These are phyloP conservation scores for Rugosomyces carneus DNA, from an alignment of 1,284 basidiomycete species.

Conservation along the genomic window DNA sequence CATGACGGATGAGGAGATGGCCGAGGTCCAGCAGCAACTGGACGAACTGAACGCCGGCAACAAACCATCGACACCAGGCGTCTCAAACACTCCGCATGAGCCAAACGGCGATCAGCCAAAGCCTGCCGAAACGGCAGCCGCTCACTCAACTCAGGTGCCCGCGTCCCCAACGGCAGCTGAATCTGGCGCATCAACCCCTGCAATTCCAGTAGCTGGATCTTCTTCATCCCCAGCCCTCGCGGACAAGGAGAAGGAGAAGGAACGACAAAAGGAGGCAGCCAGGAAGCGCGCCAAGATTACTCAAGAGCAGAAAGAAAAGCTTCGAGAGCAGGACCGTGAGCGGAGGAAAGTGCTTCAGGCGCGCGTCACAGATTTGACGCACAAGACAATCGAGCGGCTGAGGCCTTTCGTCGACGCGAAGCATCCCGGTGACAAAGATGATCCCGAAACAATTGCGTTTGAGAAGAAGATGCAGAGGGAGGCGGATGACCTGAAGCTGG, in stretches of 20 bases:
- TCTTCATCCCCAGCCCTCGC: slow-evolving; percentile 11
- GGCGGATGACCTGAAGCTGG: slow-evolving; percentile 94
- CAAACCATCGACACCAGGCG: slow-evolving; percentile 14
- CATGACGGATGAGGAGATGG: slow-evolving; percentile 89
- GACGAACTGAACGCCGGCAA: slow-evolving; percentile 44
- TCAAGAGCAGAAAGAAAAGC: slow-evolving; percentile 80
- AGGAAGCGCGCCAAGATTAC: slow-evolving; percentile 60
- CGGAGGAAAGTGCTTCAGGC: slow-evolving; percentile 75
- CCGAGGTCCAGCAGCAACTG: slow-evolving; percentile 74
- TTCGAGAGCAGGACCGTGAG: slow-evolving; percentile 76
- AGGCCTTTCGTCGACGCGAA: slow-evolving; percentile 87
- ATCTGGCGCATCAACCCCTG: slow-evolving; percentile 5
- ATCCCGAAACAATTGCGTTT: slow-evolving; percentile 78
- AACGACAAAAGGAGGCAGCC: slow-evolving; percentile 47
- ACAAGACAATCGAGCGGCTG: slow-evolving; percentile 79
- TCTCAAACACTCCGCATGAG: slow-evolving; percentile 11
- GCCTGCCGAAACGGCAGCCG: slow-evolving; percentile 10
- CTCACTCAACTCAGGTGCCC: slow-evolving; percentile 1
- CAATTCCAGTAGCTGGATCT: slow-evolving; percentile 12
- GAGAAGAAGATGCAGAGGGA: slow-evolving; percentile 77
- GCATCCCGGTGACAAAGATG: slow-evolving; percentile 80
- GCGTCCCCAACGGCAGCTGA: slow-evolving; percentile 6
- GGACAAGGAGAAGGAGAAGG: slow-evolving; percentile 18
- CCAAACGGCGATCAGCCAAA: neutral
- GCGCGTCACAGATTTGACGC: slow-evolving; percentile 65